Evolutionary conservation across 1,284 basidiomycete species (phyloP), one percentile per base, ranked within the genome.

Genomic region (Kalmanozyma brasiliensis): DNA sequence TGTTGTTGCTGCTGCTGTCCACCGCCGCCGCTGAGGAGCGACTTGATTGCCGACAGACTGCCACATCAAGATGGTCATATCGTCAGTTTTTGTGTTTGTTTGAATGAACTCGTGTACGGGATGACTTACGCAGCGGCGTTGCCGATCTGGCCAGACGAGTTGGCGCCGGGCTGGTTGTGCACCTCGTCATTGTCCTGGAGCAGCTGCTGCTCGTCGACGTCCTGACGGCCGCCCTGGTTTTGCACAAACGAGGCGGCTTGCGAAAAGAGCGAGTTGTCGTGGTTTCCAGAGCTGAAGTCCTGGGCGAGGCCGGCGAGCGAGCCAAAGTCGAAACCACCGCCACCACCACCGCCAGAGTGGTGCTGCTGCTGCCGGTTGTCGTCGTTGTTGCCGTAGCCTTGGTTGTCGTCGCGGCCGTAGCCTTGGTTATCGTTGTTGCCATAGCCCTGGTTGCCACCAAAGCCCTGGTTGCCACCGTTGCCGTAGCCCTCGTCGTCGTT

Each of bases 61-160:
- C 26, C 0, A n/a, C n/a, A 17, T 6, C 10, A 38, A 17, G 14
- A 17, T 14, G 2, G 24, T 17, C 24, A 20, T 41, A 34, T n/a
- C 11, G 13, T 24, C 30, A 44, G 42, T 19, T n/a, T n/a, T n/a
- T n/a, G n/a, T n/a, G 4, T 16, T 22, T 14, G 8, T n/a, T 20
- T n/a, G 14, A 22, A 11, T 17, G 9, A 24, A 17, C 14, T 5
- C 10, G 8, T 9, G 19, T 7, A 14, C 10, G 32, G 14, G 11
- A 9, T 7, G 3, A 74, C 72, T 64, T 45, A 73, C 67, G 60
- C 76, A n/a, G 76, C 76, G 46, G 76, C 76, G 34, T 74, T 68
- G 24, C 76, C 76, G 35, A 78, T 78, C 49, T 76, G 68, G 30
- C 59, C 52, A 3, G 70, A 49, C 33, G 61, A 44, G 57, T 72